Evolutionary conservation across 1,284 basidiomycete genomes (phyloP), one percentile per base, ranked within the genome.

Genomic region (Pyrrhoderma lamaoense): DNA sequence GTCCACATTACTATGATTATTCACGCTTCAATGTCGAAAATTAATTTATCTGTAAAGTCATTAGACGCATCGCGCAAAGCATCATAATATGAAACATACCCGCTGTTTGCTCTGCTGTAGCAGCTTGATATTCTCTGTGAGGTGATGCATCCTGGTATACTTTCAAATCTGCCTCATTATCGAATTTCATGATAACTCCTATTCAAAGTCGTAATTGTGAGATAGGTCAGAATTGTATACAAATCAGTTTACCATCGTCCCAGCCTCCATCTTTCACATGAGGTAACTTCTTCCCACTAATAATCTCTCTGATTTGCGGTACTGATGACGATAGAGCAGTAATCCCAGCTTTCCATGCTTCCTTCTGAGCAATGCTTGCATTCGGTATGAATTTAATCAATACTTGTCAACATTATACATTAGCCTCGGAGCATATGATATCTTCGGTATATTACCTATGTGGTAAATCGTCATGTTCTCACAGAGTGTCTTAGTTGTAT

Each of bases 141-240:
- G 54, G 42, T 11, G 22, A 36, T 9, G 54, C 54, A 25, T 38
- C 38, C 13, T 13, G 13, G 22, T 53, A 56, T 23, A 34, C 43
- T 35, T 45, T 34, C 42, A 56, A 34, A 46, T 56, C 54, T 8
- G 45, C 44, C 21, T 53, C 45, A 34, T 53, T 45, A 21, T 56
- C 52, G 47, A 56, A 56, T 35, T 37, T 56, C 51, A 56, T 45
- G 19, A 56, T 56, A 7, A 50, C 54, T 13, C 54, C 54, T 56
- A 31, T 16, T 16, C n/a, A 31, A 11, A 11, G 5, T 31, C 11
- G 22, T 37, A 22, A 18, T 19, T 27, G 21, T 35, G 8, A 36
- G n/a, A 35, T 42, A 31, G 8, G 25, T 19, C 3, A 11, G 21
- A 34, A 2, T 18, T 38, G 25, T 9, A 22, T 19, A 8, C 7